A percentile compares a stretch with the other conserved stretches of the same genome.
phyloP scores from a whole-genome alignment of 2,329 filamentous ascomycete species.

The Fusarium acutatum region DNA sequence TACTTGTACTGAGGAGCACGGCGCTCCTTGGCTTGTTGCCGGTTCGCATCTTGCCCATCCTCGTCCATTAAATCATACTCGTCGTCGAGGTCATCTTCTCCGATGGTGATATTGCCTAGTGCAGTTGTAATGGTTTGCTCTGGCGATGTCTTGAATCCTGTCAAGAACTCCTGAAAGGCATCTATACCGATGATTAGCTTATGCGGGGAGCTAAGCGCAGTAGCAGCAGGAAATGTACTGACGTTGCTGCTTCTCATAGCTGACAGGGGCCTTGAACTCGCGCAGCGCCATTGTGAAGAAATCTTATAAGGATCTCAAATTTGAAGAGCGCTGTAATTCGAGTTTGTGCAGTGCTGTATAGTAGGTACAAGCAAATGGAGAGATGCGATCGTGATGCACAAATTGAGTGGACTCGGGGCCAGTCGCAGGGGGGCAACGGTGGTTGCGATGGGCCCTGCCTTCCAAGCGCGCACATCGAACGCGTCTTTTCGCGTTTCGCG shows the following conservation, averaged over 20 bases:
- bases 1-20: conserved; percentile 82
- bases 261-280: conserved; percentile 78
- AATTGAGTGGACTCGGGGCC: conserved; percentile 45
- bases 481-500: conserved; percentile 49
- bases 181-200: conserved; percentile 56
- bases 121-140: conserved; percentile 79
- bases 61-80: conserved; percentile 95
- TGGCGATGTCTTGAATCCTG: conserved; percentile 83
- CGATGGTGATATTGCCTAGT: conserved; percentile 83
- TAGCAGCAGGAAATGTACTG: conserved; percentile 43
- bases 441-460: conserved; percentile 25
- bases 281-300: conserved; percentile 79
- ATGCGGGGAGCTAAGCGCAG: background rate
- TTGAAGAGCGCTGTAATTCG: conserved; percentile 24
- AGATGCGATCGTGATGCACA: conserved; percentile 41
- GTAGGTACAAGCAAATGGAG: conserved; percentile 6
- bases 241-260: conserved; percentile 90
- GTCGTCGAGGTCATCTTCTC: conserved; percentile 86
- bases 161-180: conserved; percentile 88
- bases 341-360: conserved; percentile 8
- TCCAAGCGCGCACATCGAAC: conserved; percentile 27
- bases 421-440: conserved; percentile 40
- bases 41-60: conserved; percentile 67
- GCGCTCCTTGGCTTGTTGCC: conserved; percentile 58
- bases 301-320: conserved; percentile 28